Percentiles rank a stretch among this genome's conserved stretches.
Evolutionary conservation across 2,329 filamentous ascomycete species (phyloP).

Genomic region (Pezicula radicicola): DNA sequence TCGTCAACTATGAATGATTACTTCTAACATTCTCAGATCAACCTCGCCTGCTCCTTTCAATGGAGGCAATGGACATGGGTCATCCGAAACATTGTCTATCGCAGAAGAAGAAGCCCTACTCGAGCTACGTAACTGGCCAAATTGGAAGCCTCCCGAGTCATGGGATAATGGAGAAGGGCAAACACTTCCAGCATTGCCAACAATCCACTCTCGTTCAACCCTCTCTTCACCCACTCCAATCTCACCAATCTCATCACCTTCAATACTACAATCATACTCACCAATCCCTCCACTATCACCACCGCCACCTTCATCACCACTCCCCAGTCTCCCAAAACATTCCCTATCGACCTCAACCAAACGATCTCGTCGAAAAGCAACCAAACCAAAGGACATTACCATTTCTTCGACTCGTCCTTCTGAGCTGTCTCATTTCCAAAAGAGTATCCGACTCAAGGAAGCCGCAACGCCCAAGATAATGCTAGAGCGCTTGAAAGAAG

Average conservation of each 20-base stretch:
- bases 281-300: not conserved
- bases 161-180: not conserved
- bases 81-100: not conserved
- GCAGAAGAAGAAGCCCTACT: not conserved
- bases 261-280: not conserved
- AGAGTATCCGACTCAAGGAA: conserved; percentile 53
- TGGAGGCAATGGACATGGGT: not conserved
- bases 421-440: conserved; percentile 40
- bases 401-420: conserved; percentile 6
- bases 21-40: not conserved
- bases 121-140: not conserved
- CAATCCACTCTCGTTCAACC: not conserved
- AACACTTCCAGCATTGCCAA: not conserved
- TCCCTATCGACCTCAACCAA: conserved; percentile 12
- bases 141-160: not conserved
- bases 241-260: not conserved
- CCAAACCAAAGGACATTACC: not conserved
- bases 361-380: not conserved
- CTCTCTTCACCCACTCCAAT: not conserved
- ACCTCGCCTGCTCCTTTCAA: not conserved
- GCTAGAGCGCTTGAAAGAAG: conserved; percentile 51
- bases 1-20: not conserved
- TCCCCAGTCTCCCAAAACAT: not conserved
- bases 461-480: conserved; percentile 48
- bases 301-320: not conserved